Percentiles rank a stretch among this genome's conserved stretches.
Conservation (phyloP, 225 moss, liverwort and hornwort species). For the Physcomitrium patens region DNA sequence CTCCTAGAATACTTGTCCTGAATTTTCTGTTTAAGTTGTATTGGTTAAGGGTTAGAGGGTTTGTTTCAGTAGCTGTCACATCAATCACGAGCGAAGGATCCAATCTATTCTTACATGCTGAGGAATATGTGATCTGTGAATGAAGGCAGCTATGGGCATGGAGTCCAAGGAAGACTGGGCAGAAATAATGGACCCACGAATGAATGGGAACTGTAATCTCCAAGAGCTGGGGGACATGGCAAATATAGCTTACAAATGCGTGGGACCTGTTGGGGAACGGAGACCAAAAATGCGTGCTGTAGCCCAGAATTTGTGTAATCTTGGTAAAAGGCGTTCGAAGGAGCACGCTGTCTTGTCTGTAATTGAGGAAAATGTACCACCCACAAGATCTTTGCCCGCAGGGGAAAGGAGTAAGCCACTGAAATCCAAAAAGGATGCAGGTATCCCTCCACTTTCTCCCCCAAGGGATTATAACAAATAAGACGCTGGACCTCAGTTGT, state of each 20-base stretch:
- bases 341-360: conserved; percentile 43
- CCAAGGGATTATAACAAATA: conserved; percentile 10
- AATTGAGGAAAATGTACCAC: conserved; percentile 40
- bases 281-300: conserved; percentile 58
- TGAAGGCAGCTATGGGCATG: conserved; percentile 90
- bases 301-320: conserved; percentile 48
- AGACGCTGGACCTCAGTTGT: not conserved
- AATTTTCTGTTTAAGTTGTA: not conserved
- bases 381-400: not conserved
- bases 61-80: not conserved
- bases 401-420: conserved; percentile 44
- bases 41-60: not conserved
- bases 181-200: conserved; percentile 85
- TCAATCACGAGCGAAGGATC: not conserved
- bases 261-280: conserved; percentile 42
- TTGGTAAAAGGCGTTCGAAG: conserved; percentile 32
- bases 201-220: conserved; percentile 75
- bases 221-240: conserved; percentile 96
- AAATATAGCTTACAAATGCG: conserved; percentile 87
- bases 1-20: not conserved
- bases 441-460: not conserved
- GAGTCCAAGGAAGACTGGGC: conserved; percentile 96
- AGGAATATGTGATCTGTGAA: not conserved
- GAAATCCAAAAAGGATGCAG: conserved; percentile 18
- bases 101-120: not conserved